Percentiles rank a stretch among this genome's conserved stretches.
Evolutionary conservation across 345 rosid species (phyloP).

Genomic region (Brassica juncea): DNA sequence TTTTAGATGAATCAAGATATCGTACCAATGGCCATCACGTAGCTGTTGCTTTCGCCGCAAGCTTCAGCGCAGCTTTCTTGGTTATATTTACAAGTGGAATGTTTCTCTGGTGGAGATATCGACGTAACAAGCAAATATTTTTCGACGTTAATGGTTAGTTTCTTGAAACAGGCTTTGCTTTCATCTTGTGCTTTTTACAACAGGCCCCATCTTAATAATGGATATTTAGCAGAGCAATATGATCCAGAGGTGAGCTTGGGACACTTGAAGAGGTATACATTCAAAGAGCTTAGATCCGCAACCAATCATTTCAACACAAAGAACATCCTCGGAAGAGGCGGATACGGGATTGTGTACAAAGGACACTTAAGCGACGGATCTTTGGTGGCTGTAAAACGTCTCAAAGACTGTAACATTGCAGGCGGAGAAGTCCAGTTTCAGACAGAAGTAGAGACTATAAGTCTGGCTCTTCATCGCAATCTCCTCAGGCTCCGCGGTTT

Average conservation of each 20-base stretch:
- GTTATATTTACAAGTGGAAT: slow-evolving; percentile 54
- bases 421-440: slow-evolving; percentile 98
- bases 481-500: slow-evolving; percentile 95
- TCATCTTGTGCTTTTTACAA: not conserved
- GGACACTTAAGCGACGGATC: slow-evolving; percentile 77
- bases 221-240: slow-evolving; percentile 69
- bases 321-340: slow-evolving; percentile 90
- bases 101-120: slow-evolving; percentile 87
- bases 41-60: slow-evolving; percentile 80
- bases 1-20: slow-evolving; percentile 56
- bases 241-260: slow-evolving; percentile 89
- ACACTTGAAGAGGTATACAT: slow-evolving; percentile 79
- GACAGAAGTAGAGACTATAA: slow-evolving; percentile 94
- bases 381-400: slow-evolving; percentile 93
- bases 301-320: slow-evolving; percentile 85
- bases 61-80: slow-evolving; percentile 80
- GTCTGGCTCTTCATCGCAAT: slow-evolving; percentile 95
- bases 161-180: not conserved
- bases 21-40: slow-evolving; percentile 60
- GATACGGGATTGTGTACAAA: slow-evolving; percentile 93
- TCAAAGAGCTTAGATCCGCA: slow-evolving; percentile 89
- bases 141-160: slow-evolving; percentile 93
- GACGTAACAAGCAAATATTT: slow-evolving; percentile 90
- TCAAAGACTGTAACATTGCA: slow-evolving; percentile 81
- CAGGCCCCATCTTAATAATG: not conserved